Conservation (phyloP, 2,329 filamentous ascomycete genomes). For the Scedosporium boydii region DNA sequence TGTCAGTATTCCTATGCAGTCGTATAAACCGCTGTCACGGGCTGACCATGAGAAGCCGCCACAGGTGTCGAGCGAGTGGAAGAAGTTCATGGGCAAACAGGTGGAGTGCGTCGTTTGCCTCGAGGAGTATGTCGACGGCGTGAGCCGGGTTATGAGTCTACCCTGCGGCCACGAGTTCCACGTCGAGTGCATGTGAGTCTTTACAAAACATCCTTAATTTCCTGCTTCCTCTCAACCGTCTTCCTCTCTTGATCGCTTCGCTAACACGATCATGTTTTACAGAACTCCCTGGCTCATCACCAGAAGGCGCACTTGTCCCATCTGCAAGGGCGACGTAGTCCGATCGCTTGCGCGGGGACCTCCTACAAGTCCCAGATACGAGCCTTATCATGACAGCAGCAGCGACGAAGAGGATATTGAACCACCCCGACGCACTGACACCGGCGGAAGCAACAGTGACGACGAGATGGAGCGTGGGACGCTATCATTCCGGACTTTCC, state of each 20-base stretch:
- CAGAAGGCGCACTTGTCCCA: constrained; percentile 90
- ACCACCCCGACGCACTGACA: constrained; percentile 1
- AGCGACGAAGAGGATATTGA: constrained; percentile 27
- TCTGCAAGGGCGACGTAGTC: constrained; percentile 97
- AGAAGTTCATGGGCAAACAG: constrained; percentile 57
- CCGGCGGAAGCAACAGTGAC: background rate
- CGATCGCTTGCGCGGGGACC: constrained; percentile 49
- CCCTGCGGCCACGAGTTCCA: constrained; percentile 98
- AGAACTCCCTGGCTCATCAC: constrained; percentile 97
- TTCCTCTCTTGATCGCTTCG: background rate
- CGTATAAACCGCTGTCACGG: constrained; percentile 13
- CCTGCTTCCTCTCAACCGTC: background rate
- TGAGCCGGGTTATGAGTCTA: constrained; percentile 91
- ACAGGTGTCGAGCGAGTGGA: constrained; percentile 40
- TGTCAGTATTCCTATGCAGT: constrained; percentile 19
- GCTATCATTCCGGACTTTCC: background rate
- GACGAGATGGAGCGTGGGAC: constrained; percentile 1
- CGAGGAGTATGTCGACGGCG: constrained; percentile 90
- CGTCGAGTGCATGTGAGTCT: constrained; percentile 90
- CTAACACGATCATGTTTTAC: constrained; percentile 4
- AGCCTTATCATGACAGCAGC: constrained; percentile 44
- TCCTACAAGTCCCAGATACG: constrained; percentile 41
- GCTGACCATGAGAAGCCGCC: constrained; percentile 38
- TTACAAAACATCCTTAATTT: constrained; percentile 2
- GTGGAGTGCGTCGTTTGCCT: constrained; percentile 94